Base-by-base conservation (phyloP, 495 filamentous ascomycete genomes). In the Neurospora terricola region DNA sequence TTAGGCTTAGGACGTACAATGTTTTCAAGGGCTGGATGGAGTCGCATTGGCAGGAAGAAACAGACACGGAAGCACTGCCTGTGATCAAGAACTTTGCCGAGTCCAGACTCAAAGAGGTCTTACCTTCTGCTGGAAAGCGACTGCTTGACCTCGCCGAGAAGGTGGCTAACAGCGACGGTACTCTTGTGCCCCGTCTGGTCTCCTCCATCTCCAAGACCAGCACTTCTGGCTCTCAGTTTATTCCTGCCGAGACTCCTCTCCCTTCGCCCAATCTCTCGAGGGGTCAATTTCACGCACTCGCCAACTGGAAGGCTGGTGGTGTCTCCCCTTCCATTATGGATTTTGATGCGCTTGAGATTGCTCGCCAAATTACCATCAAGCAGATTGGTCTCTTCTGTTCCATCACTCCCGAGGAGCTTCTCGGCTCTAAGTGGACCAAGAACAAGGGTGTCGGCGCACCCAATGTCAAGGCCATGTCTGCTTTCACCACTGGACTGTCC, bases 1-100 rank as follows among this genome's bases (percentile, higher is more conserved):
- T 98, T 23, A 91, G 94, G 40, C 85, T 98, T 40, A 89, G 96
- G 18, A 93, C 98, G 0, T 98, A 97, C 85, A 98, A 99, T 79
- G 90, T 94, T 45, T 93, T 98, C 85, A 99, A 99, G 82, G 91
- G 91, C 38, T 99, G 96, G 96, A 83, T 99, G 5, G 96, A 99
- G 82, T 94, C 91, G 3, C 93, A 98, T 82, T 99, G 96, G 96
- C 90, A 92, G 36, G 88, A 91, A 73, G 89, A 93, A 37, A 86
- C 89, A 36, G 96, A 99, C 80, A 83, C 86, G 72, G 86, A 86
- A 7, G 93, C 94, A 7, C 84, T 98, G 42, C 85, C 87, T 0
- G 85, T 91, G 69, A 96, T 99, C 74, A 81, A 89, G 34, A 80
- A 86, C 30, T 99, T 99, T 78, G 93, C 96, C 36, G 88, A 89